These are phyloP conservation scores for Phytophthora quininea DNA, from an alignment of 352 stramenopile genomes.

Conservation along the genomic window DNA sequence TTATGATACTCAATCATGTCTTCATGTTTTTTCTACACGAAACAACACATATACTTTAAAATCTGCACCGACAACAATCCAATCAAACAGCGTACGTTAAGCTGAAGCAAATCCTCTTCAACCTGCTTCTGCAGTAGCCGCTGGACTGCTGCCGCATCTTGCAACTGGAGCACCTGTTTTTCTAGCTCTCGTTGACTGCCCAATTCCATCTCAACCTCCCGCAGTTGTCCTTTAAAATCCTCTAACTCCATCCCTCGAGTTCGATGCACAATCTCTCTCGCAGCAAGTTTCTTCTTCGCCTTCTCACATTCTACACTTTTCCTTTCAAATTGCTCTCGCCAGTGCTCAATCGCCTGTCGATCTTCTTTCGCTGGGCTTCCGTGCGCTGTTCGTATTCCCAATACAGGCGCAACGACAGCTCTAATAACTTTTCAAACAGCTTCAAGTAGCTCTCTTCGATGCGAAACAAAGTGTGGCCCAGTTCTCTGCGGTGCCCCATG, in stretches of 20 bases:
- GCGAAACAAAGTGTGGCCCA: slow-evolving; percentile 67
- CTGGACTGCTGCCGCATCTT: slow-evolving; percentile 37
- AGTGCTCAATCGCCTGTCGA: slow-evolving; percentile 46
- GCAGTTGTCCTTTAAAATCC: slow-evolving; percentile 50
- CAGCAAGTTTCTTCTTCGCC: slow-evolving; percentile 59
- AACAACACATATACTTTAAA: neutral
- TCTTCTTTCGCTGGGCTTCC: slow-evolving; percentile 55
- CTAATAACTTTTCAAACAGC: slow-evolving; percentile 79
- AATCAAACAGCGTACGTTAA: slow-evolving; percentile 36
- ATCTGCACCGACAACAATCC: too few relatives aligned
- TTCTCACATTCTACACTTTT: slow-evolving; percentile 52
- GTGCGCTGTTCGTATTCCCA: slow-evolving; percentile 71
- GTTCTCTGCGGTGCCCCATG: slow-evolving; percentile 66
- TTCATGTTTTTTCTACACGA: slow-evolving; percentile 47
- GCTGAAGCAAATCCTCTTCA: slow-evolving; percentile 34
- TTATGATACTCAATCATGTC: slow-evolving; percentile 53
- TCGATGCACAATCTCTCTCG: slow-evolving; percentile 57
- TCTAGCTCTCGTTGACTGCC: slow-evolving; percentile 42
- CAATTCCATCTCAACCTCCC: slow-evolving; percentile 45
- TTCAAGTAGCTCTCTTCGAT: slow-evolving; percentile 81
- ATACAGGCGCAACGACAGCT: slow-evolving; percentile 73
- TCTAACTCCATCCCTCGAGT: slow-evolving; percentile 56
- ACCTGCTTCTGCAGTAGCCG: slow-evolving; percentile 36
- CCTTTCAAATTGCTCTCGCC: slow-evolving; percentile 56
- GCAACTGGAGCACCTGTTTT: slow-evolving; percentile 46